phyloP scores from a whole-genome alignment of 768 basidiomycete species.

The Favolaschia claudopus region DNA sequence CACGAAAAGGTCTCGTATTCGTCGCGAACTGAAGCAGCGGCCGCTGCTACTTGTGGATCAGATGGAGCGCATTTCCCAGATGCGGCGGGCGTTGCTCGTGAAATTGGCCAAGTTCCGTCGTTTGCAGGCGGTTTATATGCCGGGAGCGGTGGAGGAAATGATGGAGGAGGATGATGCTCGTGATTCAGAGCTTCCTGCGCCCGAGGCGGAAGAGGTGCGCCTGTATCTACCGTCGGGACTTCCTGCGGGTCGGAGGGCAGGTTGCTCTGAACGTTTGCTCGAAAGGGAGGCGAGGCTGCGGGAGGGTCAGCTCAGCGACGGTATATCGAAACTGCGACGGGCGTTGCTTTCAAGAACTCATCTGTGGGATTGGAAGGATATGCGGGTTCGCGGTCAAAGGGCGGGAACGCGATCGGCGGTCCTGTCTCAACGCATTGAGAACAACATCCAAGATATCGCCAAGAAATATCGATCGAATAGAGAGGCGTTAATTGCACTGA shows the following conservation, averaged over 20 bases:
- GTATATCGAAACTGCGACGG: too few species aligned
- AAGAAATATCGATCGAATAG: background rate
- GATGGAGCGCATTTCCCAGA: background rate
- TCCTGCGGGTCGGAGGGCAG: background rate
- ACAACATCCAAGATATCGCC: background rate
- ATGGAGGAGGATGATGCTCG: slow-evolving; percentile 11
- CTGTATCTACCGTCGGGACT: slow-evolving; percentile 16
- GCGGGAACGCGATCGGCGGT: slow-evolving; percentile 10
- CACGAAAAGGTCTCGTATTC: background rate
- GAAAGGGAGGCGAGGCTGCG: slow-evolving; percentile 14
- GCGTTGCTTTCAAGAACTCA: too few species aligned
- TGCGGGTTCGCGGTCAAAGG: background rate
- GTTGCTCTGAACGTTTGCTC: background rate
- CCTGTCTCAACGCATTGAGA: background rate
- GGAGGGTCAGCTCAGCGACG: slow-evolving; percentile 13
- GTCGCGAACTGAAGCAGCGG: background rate
- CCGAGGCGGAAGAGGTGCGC: slow-evolving; percentile 5
- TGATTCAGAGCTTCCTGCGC: background rate
- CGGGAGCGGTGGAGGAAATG: background rate
- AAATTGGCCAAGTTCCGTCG: slow-evolving; percentile 4
- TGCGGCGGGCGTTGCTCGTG: background rate
- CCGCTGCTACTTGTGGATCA: background rate
- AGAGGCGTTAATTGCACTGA: background rate
- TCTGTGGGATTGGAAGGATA: too few species aligned
- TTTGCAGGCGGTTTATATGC: slow-evolving; percentile 5